These are phyloP conservation scores for Trichothecium roseum DNA, from an alignment of 2,329 filamentous ascomycete genomes.

Conservation along the genomic window DNA sequence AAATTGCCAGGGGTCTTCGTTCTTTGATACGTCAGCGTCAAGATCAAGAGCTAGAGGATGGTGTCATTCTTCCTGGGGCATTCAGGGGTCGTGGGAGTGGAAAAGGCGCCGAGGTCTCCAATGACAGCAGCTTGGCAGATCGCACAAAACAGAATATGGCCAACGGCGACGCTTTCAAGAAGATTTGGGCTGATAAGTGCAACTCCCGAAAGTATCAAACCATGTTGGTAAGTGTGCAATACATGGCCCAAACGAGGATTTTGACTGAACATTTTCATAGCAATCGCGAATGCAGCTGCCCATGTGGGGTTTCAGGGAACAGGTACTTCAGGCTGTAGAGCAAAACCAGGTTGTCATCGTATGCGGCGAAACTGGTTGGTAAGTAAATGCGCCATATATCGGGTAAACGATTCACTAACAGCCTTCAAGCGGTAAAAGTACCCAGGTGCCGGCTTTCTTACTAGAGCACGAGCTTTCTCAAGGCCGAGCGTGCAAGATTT, in stretches of 20 bases:
- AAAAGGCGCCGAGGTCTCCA: conserved; percentile 34
- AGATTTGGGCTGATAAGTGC: conserved; percentile 49
- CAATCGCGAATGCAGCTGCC: conserved; percentile 69
- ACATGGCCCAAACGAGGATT: conserved; percentile 2
- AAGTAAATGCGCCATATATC: conserved; percentile 11
- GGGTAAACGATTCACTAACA: conserved; percentile 11
- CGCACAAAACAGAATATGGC: conserved; percentile 25
- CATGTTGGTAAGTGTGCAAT: conserved; percentile 54
- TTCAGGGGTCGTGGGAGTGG: conserved; percentile 52
- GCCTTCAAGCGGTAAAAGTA: conserved; percentile 68
- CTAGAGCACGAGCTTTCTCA: conserved; percentile 78
- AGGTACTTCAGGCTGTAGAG: conserved; percentile 69
- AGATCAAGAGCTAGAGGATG: conserved; percentile 61
- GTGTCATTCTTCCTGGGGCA: conserved; percentile 65
- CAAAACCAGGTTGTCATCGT: conserved; percentile 81
- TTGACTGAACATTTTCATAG: conserved; percentile 11
- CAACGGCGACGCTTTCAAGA: conserved; percentile 40
- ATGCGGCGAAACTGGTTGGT: conserved; percentile 91
- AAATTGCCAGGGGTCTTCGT: conserved; percentile 56
- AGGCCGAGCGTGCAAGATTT: conserved; percentile 80
- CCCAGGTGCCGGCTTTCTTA: conserved; percentile 90
- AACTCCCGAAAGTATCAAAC: conserved; percentile 54
- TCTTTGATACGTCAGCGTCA: conserved; percentile 57
- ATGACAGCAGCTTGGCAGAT: conserved; percentile 37
- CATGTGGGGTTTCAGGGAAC: conserved; percentile 75